Evolutionary conservation across 108 stramenopile species (phyloP).

Genomic region (Cafeteria roenbergensis): DNA sequence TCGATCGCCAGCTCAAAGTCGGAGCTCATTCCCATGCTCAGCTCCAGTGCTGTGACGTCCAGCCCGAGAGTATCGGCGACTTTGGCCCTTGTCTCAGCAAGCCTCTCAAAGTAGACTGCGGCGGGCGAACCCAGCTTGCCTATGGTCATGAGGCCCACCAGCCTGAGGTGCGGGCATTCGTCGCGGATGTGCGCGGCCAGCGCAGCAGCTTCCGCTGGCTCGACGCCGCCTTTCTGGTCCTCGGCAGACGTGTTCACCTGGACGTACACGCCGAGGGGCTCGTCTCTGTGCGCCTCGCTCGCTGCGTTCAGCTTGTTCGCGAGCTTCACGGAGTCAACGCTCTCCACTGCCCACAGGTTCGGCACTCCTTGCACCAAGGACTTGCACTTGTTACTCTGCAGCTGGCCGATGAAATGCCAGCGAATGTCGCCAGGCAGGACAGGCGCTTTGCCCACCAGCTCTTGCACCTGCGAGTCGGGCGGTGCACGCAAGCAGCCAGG

Average conservation of each 20-base stretch:
- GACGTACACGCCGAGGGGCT: conserved; percentile 42
- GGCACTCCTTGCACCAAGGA: conserved; percentile 56
- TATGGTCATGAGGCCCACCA: conserved; percentile 93
- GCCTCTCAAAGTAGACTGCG: conserved; percentile 2
- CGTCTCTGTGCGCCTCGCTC: conserved; percentile 2
- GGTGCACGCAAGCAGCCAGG: not conserved
- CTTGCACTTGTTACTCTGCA: conserved; percentile 88
- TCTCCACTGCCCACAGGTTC: conserved; percentile 66
- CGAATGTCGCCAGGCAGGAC: conserved; percentile 55
- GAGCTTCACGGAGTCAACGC: conserved; percentile 69
- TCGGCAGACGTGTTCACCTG: conserved; percentile 93
- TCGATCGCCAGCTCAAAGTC: conserved; percentile 87
- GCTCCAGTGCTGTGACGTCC: conserved; percentile 44
- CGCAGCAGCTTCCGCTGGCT: conserved; percentile 40
- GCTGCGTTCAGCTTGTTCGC: conserved; percentile 74
- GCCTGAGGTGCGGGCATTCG: conserved; percentile 54
- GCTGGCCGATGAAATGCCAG: conserved; percentile 91
- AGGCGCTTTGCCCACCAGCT: conserved; percentile 76
- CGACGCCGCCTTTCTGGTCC: conserved; percentile 75
- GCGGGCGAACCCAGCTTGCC: conserved; percentile 71
- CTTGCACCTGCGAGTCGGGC: conserved; percentile 43
- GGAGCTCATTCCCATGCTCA: conserved; percentile 96
- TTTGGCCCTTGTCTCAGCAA: conserved; percentile 8
- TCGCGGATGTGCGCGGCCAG: conserved; percentile 43
- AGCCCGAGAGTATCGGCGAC: conserved; percentile 33